Conservation (phyloP, 495 filamentous ascomycete genomes). For the Neurospora intermedia region DNA sequence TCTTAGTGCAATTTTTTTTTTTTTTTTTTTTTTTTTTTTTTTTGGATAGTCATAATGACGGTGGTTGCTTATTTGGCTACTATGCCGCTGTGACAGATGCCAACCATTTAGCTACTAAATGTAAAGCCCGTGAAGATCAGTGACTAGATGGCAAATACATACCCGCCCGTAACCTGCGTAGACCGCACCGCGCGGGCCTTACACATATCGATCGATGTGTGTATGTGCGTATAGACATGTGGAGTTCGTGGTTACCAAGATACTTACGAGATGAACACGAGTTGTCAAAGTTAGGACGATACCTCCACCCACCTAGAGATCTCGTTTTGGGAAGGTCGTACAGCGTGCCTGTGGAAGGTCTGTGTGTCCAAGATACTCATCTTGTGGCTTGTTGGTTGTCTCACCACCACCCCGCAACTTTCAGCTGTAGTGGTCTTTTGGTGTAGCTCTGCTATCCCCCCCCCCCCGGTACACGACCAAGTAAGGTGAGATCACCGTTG, state of each 20-base stretch:
- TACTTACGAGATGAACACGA: neutral
- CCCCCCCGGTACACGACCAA: neutral
- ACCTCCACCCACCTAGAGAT: neutral
- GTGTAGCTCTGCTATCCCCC: neutral
- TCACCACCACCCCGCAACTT: neutral
- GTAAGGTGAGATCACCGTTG: neutral
- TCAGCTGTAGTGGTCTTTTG: neutral
- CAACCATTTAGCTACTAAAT: neutral
- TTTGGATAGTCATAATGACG: neutral
- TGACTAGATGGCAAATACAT: neutral
- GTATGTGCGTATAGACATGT: neutral
- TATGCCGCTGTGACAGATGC: neutral
- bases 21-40: too few species aligned
- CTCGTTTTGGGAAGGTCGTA: neutral
- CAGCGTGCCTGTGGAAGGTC: neutral
- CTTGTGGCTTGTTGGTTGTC: neutral
- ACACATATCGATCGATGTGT: neutral
- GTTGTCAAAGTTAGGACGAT: neutral
- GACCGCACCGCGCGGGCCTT: neutral
- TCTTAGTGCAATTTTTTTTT: neutral
- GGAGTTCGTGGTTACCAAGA: neutral
- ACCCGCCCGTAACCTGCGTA: neutral
- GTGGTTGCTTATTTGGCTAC: neutral
- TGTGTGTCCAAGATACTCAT: neutral
- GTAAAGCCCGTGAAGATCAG: neutral